phyloP scores from a whole-genome alignment of 73 alveolate genomes.

The Loxodes magnus region DNA sequence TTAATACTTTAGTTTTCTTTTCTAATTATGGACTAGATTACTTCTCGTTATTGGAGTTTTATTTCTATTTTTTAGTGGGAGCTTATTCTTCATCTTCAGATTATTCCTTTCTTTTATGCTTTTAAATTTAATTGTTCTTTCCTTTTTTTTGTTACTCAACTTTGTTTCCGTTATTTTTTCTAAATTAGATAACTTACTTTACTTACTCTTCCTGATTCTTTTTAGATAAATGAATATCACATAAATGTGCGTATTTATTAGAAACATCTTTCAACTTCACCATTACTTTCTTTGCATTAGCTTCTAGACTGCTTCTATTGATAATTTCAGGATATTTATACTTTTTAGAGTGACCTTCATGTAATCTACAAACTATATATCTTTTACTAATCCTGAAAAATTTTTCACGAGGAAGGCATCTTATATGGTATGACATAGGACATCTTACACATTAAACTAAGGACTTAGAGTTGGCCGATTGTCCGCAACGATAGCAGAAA shows the following conservation, averaged over 20 bases:
- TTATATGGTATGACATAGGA: conserved; percentile 42
- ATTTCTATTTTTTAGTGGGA: not conserved
- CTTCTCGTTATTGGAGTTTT: not conserved
- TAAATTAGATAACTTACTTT: not conserved
- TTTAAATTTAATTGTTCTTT: conserved; percentile 2
- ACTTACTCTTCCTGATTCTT: not conserved
- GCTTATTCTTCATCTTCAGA: not conserved
- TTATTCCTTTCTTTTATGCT: conserved; percentile 6
- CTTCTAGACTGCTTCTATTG: not conserved
- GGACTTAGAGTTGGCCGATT: conserved; percentile 34
- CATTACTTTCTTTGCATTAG: not conserved
- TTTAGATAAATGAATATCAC: not conserved
- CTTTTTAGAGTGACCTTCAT: not conserved
- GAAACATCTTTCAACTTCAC: conserved; percentile 1
- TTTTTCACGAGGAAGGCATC: conserved; percentile 17
- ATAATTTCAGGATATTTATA: not conserved
- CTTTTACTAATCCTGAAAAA: conserved; percentile 32
- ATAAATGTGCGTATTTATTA: not conserved
- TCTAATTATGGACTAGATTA: conserved; percentile 14
- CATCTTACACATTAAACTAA: conserved; percentile 35
- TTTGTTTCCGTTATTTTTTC: not conserved
- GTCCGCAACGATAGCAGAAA: conserved; percentile 38
- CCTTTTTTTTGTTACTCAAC: conserved; percentile 3
- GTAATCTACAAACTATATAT: conserved; percentile 34
- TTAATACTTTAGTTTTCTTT: conserved; percentile 11